phyloP scores from a whole-genome alignment of 352 stramenopile genomes.

The Pythium guiyangense region DNA sequence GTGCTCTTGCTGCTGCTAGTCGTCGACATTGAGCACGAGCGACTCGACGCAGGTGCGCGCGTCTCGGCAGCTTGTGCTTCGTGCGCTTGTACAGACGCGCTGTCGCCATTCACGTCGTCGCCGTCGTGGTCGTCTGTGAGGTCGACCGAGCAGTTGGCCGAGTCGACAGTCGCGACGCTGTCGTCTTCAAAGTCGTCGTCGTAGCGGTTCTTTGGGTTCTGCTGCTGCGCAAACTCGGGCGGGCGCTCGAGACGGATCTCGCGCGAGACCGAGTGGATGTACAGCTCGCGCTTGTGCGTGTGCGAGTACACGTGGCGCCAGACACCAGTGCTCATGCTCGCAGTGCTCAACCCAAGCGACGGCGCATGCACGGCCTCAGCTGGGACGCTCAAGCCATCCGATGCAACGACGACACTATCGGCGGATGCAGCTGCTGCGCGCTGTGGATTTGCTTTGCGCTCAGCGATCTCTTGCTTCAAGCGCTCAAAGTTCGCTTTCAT shows the following conservation, averaged over 20 bases:
- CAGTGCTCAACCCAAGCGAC: constrained; percentile 8
- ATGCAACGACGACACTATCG: not conserved
- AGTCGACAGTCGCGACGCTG: constrained; percentile 17
- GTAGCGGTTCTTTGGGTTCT: constrained; percentile 52
- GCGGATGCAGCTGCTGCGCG: not conserved
- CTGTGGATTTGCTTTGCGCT: constrained; percentile 46
- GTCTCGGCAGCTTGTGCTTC: constrained; percentile 8
- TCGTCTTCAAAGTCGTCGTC: constrained; percentile 27
- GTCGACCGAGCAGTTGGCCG: constrained; percentile 10
- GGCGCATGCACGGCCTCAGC: not conserved
- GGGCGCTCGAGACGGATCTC: constrained; percentile 69
- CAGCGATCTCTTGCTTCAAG: constrained; percentile 62
- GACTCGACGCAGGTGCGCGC: constrained; percentile 8
- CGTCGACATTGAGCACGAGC: no score
- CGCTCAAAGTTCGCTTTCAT: constrained; percentile 78
- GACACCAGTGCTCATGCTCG: constrained; percentile 20
- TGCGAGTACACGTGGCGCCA: constrained; percentile 74
- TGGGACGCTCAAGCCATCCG: constrained; percentile 7
- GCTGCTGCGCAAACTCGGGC: constrained; percentile 38
- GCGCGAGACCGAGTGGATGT: constrained; percentile 68
- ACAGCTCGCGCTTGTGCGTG: constrained; percentile 63
- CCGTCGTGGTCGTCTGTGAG: constrained; percentile 3
- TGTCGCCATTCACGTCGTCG: no score
- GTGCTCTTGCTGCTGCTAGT: constrained; percentile 28
- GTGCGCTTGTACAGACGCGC: no score